Conservation (phyloP, 2,329 filamentous ascomycete species). For the Coniella vitis region DNA sequence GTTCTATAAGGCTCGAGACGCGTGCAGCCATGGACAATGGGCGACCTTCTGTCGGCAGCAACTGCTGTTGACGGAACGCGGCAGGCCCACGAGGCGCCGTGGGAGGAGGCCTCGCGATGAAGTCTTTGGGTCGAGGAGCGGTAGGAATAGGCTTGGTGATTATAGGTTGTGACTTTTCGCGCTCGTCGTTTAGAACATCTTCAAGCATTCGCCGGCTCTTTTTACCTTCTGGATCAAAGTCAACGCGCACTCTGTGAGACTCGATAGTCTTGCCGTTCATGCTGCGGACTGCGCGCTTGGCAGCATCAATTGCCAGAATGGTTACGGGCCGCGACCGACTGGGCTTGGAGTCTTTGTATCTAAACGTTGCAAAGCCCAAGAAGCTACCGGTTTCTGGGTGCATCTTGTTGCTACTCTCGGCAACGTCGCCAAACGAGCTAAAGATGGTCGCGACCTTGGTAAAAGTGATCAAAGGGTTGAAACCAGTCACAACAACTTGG, state of each 20-base stretch:
- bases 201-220: slow-evolving; percentile 76
- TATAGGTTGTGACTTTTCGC: slow-evolving; percentile 46
- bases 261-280: slow-evolving; percentile 78
- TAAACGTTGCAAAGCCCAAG: slow-evolving; percentile 85
- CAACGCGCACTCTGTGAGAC: slow-evolving; percentile 67
- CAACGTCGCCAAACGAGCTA: slow-evolving; percentile 77
- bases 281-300: slow-evolving; percentile 69
- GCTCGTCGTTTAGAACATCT: slow-evolving; percentile 62
- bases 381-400: slow-evolving; percentile 93
- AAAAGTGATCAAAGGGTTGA: slow-evolving; percentile 82
- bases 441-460: slow-evolving; percentile 71
- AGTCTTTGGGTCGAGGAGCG: slow-evolving; percentile 32
- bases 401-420: slow-evolving; percentile 86
- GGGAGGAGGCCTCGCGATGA: slow-evolving; percentile 61
- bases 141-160: slow-evolving; percentile 23
- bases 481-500: slow-evolving; percentile 91
- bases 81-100: slow-evolving; percentile 84
- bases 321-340: slow-evolving; percentile 43
- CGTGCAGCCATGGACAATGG: slow-evolving; percentile 12
- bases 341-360: slow-evolving; percentile 68
- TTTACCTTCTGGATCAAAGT: slow-evolving; percentile 82
- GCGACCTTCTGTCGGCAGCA: slow-evolving; percentile 15
- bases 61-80: slow-evolving; percentile 36
- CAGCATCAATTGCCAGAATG: slow-evolving; percentile 69
- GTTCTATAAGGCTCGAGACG: slow-evolving; percentile 14